phyloP scores from a whole-genome alignment of 768 basidiomycete genomes.

The Favolaschia claudopus region DNA sequence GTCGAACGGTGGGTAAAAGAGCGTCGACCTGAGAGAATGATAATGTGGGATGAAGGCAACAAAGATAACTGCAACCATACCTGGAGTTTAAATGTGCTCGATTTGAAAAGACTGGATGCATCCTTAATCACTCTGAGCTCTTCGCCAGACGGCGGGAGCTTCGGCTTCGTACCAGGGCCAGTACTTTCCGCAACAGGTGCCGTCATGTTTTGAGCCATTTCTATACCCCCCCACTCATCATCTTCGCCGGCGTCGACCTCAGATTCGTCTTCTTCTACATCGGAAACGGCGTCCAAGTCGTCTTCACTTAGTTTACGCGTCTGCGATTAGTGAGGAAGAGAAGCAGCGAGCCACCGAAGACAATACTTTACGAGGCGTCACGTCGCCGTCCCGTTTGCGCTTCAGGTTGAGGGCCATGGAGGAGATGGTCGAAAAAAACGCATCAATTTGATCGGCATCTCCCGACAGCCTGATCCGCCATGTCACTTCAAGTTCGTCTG shows the following conservation, averaged over 20 bases:
- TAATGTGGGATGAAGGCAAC: not conserved
- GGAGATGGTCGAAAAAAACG: constrained; percentile 2
- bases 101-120: constrained; percentile 76
- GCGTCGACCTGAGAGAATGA: constrained; percentile 76
- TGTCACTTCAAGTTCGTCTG: too few relatives aligned
- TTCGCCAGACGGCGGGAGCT: constrained; percentile 69
- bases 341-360: not conserved
- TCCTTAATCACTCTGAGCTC: constrained; percentile 79
- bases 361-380: constrained; percentile 16
- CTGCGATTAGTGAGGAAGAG: not conserved
- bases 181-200: not conserved
- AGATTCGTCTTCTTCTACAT: constrained; percentile 60
- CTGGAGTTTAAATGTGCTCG: constrained; percentile 86
- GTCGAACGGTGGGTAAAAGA: constrained; percentile 77
- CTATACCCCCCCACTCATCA: constrained; percentile 64
- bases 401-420: constrained; percentile 22
- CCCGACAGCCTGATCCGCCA: too few relatives aligned
- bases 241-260: constrained; percentile 70
- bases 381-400: constrained; percentile 18
- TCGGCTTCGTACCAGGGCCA: constrained; percentile 38
- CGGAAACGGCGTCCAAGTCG: constrained; percentile 2
- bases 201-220: not conserved
- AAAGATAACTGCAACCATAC: constrained; percentile 41
- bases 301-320: constrained; percentile 19
- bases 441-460: not conserved